A percentile compares a stretch with the other conserved stretches of the same genome.
Evolutionary conservation across 257 asterid genomes (phyloP).

Genomic region (Solanum clarkiae): DNA sequence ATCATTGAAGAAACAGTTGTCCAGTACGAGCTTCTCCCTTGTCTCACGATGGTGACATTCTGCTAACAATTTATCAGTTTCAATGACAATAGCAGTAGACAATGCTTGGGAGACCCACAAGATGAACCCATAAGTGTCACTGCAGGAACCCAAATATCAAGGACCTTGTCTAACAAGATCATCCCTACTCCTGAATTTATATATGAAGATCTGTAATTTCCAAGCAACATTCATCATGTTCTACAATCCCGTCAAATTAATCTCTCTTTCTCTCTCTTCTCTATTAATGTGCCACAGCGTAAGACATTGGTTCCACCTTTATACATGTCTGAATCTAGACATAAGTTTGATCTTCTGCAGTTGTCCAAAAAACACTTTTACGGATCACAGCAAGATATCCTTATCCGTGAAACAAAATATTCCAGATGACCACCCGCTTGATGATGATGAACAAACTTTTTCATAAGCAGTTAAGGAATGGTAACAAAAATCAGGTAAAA

Average conservation of each 20-base stretch:
- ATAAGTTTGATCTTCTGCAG: neutral
- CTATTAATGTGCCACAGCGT: neutral
- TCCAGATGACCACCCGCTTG: neutral
- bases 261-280: neutral
- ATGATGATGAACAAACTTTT: neutral
- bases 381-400: neutral
- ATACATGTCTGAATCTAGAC: neutral
- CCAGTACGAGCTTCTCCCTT: neutral
- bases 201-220: neutral
- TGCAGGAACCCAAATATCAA: neutral
- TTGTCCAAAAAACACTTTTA: neutral
- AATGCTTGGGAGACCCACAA: neutral
- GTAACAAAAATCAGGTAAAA: neutral
- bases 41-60: neutral
- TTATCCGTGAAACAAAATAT: neutral
- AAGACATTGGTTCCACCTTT: neutral
- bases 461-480: neutral
- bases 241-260: neutral
- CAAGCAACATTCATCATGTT: neutral
- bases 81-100: neutral
- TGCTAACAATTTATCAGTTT: neutral
- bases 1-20: neutral
- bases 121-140: neutral
- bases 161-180: neutral
- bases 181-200: neutral